A percentile compares a stretch with the other conserved stretches of the same genome.
These are phyloP conservation scores for Phytophthora pluvialis DNA, from an alignment of 352 stramenopile species.

Conservation along the genomic window DNA sequence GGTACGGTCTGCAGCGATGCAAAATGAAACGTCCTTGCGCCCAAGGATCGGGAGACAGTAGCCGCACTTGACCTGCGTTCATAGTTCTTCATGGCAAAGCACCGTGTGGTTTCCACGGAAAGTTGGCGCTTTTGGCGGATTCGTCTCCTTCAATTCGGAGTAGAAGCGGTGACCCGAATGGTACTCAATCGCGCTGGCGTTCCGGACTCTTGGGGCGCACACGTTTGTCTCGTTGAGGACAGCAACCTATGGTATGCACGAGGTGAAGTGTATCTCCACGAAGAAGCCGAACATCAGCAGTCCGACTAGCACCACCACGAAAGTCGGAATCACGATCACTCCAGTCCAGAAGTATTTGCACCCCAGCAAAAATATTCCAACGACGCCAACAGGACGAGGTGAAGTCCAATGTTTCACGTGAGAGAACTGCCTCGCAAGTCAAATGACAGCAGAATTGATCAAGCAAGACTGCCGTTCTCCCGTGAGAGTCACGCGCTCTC, in stretches of 20 bases:
- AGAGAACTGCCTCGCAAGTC: too few relatives aligned
- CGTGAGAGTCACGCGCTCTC: too few relatives aligned
- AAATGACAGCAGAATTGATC: too few relatives aligned
- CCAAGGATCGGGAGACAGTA: constrained; percentile 60
- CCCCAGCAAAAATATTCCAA: neutral
- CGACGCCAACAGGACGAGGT: neutral
- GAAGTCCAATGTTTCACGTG: too few relatives aligned
- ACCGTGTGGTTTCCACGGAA: constrained; percentile 25
- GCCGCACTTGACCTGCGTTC: neutral
- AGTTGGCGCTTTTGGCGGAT: constrained; percentile 9
- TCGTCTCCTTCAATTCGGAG: constrained; percentile 13
- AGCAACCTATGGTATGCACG: neutral
- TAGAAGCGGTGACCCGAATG: constrained; percentile 21
- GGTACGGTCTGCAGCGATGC: constrained; percentile 44
- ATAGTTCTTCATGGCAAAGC: constrained; percentile 21
- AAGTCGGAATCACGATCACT: constrained; percentile 10
- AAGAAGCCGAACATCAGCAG: constrained; percentile 15
- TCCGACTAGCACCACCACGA: constrained; percentile 13
- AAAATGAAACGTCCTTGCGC: constrained; percentile 49
- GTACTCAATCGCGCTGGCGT: constrained; percentile 12
- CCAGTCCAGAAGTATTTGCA: constrained; percentile 14
- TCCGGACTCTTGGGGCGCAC: constrained; percentile 7
- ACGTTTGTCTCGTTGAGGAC: neutral
- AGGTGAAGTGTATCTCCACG: constrained; percentile 12
- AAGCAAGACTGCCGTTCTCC: too few relatives aligned